Evolutionary conservation across 805 yeast species (phyloP), one percentile per base, ranked within the genome.

Genomic region (Schwanniomyces polymorphus): DNA sequence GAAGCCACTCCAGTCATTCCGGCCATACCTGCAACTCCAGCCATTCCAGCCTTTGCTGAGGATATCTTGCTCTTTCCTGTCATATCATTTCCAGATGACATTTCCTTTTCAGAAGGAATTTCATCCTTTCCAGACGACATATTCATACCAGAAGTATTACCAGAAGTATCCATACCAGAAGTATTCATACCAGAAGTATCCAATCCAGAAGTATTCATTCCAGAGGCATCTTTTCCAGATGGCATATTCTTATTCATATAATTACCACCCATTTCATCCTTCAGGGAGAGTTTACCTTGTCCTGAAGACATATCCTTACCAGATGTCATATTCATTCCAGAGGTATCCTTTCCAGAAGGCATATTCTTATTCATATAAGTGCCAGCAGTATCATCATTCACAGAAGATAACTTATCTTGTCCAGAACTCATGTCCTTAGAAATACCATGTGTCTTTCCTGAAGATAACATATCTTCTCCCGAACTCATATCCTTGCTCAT

Each of bases 141-240:
- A 4, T 21, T 5, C 3, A 5, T 5, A 4, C 23, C 23, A 4
- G 23, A 21, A 5, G 3, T 21, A 21, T 21, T 21, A 4, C 23
- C 23, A 21, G 23, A 21, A 3, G 17, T 17, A 8, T 38, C 27
- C 18, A 27, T 38, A 18, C 41, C 49, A 11, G 18, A 31, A 17
- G 48, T 27, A 34, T 47, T 43, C 25, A 41, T 39, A 5, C 52
- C 52, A 14, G 47, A 38, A 11, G 46, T 45, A 25, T 38, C 38
- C 9, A 43, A 17, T 7, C 44, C 49, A 16, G 46, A 28, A 12
- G 12, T 28, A 25, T 28, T 17, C 16, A 35, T 42, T 2, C 14
- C 27, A 35, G 16, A 27, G 16, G 25, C 4, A 29, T 33, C 35
- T 16, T 10, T 38, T 28, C 34, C 35, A 11, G 17, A 25, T 6